Evolutionary conservation across 495 filamentous ascomycete species (phyloP).

Genomic region (Hyaloscypha finlandica): DNA sequence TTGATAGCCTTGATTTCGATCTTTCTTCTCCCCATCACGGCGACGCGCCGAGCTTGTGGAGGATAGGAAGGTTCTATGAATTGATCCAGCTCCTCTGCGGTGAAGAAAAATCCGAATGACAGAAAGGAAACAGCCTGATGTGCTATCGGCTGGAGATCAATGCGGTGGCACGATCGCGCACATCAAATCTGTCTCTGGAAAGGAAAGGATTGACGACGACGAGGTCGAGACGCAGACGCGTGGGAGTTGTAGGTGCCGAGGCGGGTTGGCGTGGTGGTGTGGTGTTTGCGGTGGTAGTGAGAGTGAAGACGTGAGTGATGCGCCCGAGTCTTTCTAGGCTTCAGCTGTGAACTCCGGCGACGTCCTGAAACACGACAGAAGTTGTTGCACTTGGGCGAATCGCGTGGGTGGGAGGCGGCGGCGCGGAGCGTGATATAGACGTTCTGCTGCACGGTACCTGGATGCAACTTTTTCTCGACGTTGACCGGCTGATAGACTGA

Average conservation of each 20-base stretch:
- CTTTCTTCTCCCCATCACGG: conserved; percentile 66
- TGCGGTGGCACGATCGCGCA: conserved; percentile 11
- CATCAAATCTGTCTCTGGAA: conserved; percentile 7
- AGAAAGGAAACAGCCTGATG: conserved; percentile 18
- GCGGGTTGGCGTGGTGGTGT: conserved; percentile 7
- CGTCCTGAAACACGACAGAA: conserved; percentile 28
- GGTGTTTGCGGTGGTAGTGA: neutral
- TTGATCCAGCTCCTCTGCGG: conserved; percentile 30
- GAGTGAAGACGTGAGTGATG: conserved; percentile 4
- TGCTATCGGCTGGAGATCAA: conserved; percentile 7
- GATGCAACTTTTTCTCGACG: conserved; percentile 21
- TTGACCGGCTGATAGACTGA: conserved; percentile 28
- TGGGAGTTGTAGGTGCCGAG: neutral
- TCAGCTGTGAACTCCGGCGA: neutral
- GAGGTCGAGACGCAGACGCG: neutral
- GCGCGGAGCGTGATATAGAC: conserved; percentile 28
- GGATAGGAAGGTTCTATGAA: conserved; percentile 27
- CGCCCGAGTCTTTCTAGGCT: conserved; percentile 12
- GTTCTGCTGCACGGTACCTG: conserved; percentile 19
- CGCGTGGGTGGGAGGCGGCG: neutral
- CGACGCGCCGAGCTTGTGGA: conserved; percentile 33
- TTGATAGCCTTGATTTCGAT: conserved; percentile 99
- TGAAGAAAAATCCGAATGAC: neutral
- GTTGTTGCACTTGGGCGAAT: conserved; percentile 13
- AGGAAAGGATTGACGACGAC: neutral